Evolutionary conservation across 441 rosid species (phyloP), one percentile per base, ranked within the genome.

Genomic region (Jatropha multifida): DNA sequence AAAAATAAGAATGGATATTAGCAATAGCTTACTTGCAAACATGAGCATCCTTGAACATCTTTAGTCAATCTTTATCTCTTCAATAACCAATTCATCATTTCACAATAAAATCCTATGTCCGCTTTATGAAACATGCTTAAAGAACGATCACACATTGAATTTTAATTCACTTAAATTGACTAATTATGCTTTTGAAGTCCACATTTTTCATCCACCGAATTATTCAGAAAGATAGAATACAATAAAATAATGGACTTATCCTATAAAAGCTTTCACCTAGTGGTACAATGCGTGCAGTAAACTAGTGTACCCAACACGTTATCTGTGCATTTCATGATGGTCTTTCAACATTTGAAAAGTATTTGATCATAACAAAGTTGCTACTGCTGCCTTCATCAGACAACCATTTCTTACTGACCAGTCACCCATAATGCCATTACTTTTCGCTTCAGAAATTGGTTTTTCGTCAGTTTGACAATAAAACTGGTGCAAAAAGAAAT

Each of bases 1-100:
- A 74, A 64, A 59, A 65, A 73, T 63, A 77, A 73, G 42, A 51
- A 15, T 55, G 27, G 11, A 52, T 4, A 71, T 38, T 41, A 46
- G 40, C 40, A 58, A 65, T 66, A 72, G 41, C 44, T 66, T 76
- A 64, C 66, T 68, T 6, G 41, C 52, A 42, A 42, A 5, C 4
- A 60, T 62, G 48, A 75, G 64, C 20, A 66, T 13, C 32, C 44
- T 72, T 75, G 23, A 56, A 66, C n/a, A 73, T 73, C 27, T 63
- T 67, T 37, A 32, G 2, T 68, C 51, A 41, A 75, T 7, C 5
- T 72, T 76, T 51, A 46, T 12, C n/a, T 67, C 54, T 38, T 18
- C 20, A 55, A 64, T 15, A 27, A 67, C 4, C 72, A 51, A 37
- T 18, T 17, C 27, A 42, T 8, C 71, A 40, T 18, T 40, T 66